These are phyloP conservation scores for Achaetomium macrosporum DNA, from an alignment of 2,329 filamentous ascomycete species.

Conservation along the genomic window DNA sequence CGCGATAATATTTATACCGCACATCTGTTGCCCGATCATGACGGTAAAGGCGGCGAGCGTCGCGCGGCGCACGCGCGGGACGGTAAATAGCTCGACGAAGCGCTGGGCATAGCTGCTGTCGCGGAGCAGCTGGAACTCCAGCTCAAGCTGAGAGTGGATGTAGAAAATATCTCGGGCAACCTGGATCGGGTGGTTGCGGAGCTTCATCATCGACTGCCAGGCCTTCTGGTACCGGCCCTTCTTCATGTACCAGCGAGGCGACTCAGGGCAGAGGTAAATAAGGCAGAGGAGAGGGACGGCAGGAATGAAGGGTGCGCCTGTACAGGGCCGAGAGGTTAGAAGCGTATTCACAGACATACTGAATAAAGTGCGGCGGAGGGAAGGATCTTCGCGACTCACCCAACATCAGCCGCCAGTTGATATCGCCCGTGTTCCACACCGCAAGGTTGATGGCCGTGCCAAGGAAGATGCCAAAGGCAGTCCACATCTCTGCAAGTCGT, in stretches of 20 bases:
- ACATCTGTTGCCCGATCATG: slow-evolving; percentile 74
- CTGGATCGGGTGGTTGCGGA: slow-evolving; percentile 52
- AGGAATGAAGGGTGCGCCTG: slow-evolving; percentile 55
- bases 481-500: slow-evolving; percentile 51
- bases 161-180: slow-evolving; percentile 58
- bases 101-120: slow-evolving; percentile 54
- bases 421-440: slow-evolving; percentile 32
- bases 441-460: slow-evolving; percentile 58
- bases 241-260: slow-evolving; percentile 61
- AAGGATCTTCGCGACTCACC: slow-evolving; percentile 11
- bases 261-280: slow-evolving; percentile 63
- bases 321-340: not conserved
- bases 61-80: slow-evolving; percentile 64
- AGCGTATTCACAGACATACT: not conserved
- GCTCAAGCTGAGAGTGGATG: slow-evolving; percentile 57
- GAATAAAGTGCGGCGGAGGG: no score
- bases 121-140: slow-evolving; percentile 48
- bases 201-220: slow-evolving; percentile 46
- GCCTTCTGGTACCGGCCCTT: slow-evolving; percentile 58
- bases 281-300: slow-evolving; percentile 51
- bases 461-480: slow-evolving; percentile 55
- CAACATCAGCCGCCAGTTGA: slow-evolving; percentile 37
- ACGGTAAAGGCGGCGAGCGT: slow-evolving; percentile 71
- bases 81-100: slow-evolving; percentile 60
- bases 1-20: slow-evolving; percentile 53